Conservation (phyloP, 2,329 filamentous ascomycete genomes). For the Laburnicola sp. region DNA sequence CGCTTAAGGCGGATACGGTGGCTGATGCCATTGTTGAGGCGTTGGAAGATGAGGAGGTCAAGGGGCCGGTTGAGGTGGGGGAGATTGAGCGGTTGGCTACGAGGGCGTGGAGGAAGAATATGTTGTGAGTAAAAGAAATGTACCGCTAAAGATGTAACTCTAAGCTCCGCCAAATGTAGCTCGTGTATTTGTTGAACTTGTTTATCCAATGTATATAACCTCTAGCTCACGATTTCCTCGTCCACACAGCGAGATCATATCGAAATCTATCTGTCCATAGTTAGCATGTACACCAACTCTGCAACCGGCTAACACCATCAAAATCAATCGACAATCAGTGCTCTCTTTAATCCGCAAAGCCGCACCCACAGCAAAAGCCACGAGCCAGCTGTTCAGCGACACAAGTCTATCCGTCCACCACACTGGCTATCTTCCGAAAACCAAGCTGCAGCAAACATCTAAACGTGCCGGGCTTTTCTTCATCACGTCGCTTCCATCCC, state of each 20-base stretch:
- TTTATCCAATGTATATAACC: too few species aligned
- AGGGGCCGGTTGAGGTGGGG: slow-evolving; percentile 74
- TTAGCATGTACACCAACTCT: not conserved
- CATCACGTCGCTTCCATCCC: slow-evolving; percentile 12
- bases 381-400: slow-evolving; percentile 19
- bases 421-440: slow-evolving; percentile 14
- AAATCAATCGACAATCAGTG: slow-evolving; percentile 14
- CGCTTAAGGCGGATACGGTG: slow-evolving; percentile 82
- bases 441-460: slow-evolving; percentile 4
- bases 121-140: slow-evolving; percentile 62
- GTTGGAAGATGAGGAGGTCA: slow-evolving; percentile 70
- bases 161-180: not conserved
- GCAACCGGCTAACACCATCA: not conserved
- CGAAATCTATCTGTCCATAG: not conserved
- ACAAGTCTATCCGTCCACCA: slow-evolving; percentile 6
- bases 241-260: too few species aligned
- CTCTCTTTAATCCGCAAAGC: slow-evolving; percentile 28
- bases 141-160: too few species aligned
- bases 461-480: slow-evolving; percentile 22
- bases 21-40: slow-evolving; percentile 90
- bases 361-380: not conserved
- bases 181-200: not conserved
- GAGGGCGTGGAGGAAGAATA: slow-evolving; percentile 84
- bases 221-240: too few species aligned
- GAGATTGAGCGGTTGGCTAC: slow-evolving; percentile 81